Evolutionary conservation across 2,329 filamentous ascomycete genomes (phyloP).

Genomic region (Alternaria hordeiaustralica): DNA sequence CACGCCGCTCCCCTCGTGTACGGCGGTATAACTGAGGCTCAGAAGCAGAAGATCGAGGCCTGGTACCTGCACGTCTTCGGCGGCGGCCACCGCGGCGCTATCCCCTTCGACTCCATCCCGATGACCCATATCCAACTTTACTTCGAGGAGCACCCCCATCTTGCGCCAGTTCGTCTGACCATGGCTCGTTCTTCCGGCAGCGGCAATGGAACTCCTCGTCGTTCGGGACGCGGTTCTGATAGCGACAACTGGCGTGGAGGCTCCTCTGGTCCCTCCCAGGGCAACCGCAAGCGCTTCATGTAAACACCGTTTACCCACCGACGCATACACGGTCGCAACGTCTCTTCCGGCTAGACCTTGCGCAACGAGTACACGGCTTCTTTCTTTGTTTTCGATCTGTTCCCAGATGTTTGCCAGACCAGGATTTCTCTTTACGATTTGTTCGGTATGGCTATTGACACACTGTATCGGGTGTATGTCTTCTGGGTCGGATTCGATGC

Average conservation of each 20-base stretch:
- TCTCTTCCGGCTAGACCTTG: constrained; percentile 3
- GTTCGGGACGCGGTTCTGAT: constrained; percentile 8
- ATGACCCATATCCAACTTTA: constrained; percentile 28
- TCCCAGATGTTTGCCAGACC: constrained; percentile 22
- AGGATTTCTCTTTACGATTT: constrained; percentile 15
- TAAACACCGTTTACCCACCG: constrained; percentile 7
- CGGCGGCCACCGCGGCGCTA: constrained; percentile 24
- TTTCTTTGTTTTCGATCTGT: constrained; percentile 19
- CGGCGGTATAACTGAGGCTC: constrained; percentile 19
- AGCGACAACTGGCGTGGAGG: constrained; percentile 1
- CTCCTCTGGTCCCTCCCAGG: constrained; percentile 9
- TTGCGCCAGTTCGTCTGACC: constrained; percentile 21
- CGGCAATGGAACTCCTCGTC: constrained; percentile 16
- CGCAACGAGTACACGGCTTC: neutral
- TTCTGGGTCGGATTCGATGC: constrained; percentile 13
- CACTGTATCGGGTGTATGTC: constrained; percentile 14
- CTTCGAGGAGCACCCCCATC: constrained; percentile 19
- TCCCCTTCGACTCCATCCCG: constrained; percentile 39
- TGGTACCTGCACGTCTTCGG: constrained; percentile 31
- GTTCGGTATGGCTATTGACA: constrained; percentile 7
- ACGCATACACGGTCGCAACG: constrained; percentile 4
- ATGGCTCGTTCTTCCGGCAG: constrained; percentile 27
- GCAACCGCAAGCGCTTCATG: constrained; percentile 16
- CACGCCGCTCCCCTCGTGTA: constrained; percentile 17
- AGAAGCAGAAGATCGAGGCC: constrained; percentile 33